A percentile compares a stretch with the other conserved stretches of the same genome.
phyloP scores from a whole-genome alignment of 495 filamentous ascomycete species.

The Ascobolus immersus region DNA sequence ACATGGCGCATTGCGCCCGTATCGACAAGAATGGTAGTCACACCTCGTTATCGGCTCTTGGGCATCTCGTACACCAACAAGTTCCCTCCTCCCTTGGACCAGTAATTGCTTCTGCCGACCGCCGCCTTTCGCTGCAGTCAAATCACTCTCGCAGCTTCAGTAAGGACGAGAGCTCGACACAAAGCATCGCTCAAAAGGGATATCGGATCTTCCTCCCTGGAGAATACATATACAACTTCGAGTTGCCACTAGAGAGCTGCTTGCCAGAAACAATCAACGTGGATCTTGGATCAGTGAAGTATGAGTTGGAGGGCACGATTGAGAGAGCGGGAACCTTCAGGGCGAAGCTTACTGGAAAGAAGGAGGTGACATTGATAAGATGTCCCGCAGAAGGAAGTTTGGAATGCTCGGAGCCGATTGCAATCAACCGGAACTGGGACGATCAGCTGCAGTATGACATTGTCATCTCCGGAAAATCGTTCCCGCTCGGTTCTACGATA shows the following conservation, averaged over 20 bases:
- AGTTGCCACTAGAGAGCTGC: constrained; percentile 77
- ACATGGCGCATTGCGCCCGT: constrained; percentile 39
- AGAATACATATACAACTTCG: constrained; percentile 83
- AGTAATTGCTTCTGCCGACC: constrained; percentile 16
- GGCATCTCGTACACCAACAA: too few species aligned
- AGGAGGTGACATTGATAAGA: constrained; percentile 68
- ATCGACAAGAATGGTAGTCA: constrained; percentile 18
- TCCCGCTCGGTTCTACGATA: constrained; percentile 73
- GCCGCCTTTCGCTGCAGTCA: constrained; percentile 47
- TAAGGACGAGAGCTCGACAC: constrained; percentile 38
- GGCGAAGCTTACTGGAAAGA: constrained; percentile 57
- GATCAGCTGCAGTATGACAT: constrained; percentile 98
- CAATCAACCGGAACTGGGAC: constrained; percentile 90
- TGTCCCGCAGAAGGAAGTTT: constrained; percentile 76
- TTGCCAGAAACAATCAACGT: constrained; percentile 79
- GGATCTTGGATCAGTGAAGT: constrained; percentile 67
- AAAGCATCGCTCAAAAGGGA: constrained; percentile 52
- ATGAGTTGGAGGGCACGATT: constrained; percentile 67
- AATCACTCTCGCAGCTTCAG: constrained; percentile 69
- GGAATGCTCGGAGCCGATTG: constrained; percentile 86
- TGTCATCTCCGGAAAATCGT: constrained; percentile 94
- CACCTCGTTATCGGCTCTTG: too few species aligned
- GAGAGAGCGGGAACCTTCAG: constrained; percentile 84
- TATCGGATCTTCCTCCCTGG: constrained; percentile 77
- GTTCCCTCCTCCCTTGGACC: constrained; percentile 10